These are phyloP conservation scores for Withania somnifera DNA, from an alignment of 305 asterid genomes.

Conservation along the genomic window DNA sequence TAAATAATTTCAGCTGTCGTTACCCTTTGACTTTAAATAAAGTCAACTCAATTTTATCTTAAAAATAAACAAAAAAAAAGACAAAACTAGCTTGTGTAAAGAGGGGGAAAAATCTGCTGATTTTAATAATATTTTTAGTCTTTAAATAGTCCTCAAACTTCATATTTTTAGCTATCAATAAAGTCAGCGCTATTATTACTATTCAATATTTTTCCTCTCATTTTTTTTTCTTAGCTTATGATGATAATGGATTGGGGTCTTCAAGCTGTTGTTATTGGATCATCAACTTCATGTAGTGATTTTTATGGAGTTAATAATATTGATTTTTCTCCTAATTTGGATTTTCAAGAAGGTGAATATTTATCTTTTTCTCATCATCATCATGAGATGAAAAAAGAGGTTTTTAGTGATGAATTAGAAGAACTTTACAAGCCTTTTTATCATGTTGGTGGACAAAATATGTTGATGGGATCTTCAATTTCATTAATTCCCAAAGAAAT, in stretches of 20 bases:
- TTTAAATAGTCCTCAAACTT: conserved; percentile 4
- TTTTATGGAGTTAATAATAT: neutral
- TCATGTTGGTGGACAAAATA: conserved; percentile 4
- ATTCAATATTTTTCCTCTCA: neutral
- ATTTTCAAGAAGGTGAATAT: conserved; percentile 4
- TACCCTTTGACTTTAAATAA: conserved; percentile 41
- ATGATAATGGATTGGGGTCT: conserved; percentile 57
- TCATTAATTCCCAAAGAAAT: conserved; percentile 4
- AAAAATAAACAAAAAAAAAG: neutral
- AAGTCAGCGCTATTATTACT: conserved; percentile 14
- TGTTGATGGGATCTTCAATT: conserved; percentile 4
- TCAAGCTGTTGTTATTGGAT: conserved; percentile 59
- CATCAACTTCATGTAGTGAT: conserved; percentile 22
- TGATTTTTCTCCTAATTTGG: conserved; percentile 1
- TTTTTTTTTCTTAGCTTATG: neutral
- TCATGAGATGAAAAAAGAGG: neutral
- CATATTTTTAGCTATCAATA: neutral
- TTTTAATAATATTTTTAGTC: conserved; percentile 5
- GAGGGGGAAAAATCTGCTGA: neutral
- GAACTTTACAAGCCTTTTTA: conserved; percentile 71
- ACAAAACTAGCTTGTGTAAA: conserved; percentile 1
- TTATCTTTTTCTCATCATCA: neutral
- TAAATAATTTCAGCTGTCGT: neutral
- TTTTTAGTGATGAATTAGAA: conserved; percentile 39
- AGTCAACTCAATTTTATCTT: conserved; percentile 28